Evolutionary conservation across 1,139 yeast genomes (phyloP).

Genomic region (Yamadazyma pseudoaaseri): DNA sequence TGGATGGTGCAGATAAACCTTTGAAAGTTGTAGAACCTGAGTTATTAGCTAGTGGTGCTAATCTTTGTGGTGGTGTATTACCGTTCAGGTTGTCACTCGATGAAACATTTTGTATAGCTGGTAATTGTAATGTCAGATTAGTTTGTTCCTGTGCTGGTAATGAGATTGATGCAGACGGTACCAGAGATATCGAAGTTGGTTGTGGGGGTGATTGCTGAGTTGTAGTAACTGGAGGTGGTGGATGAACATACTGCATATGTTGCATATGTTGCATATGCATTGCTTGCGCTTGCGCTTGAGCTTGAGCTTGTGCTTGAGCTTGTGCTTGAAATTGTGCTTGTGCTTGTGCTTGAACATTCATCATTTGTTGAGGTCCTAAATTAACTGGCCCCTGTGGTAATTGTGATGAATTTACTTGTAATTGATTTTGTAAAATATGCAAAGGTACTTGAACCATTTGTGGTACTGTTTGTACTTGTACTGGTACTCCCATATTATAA

Average conservation of each 20-base stretch:
- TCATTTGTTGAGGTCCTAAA: conserved; percentile 12
- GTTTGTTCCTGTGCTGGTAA: conserved; percentile 8
- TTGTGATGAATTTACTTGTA: conserved; percentile 9
- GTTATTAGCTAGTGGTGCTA: conserved; percentile 3
- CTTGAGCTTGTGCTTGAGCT: conserved; percentile 4
- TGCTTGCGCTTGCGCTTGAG: conserved; percentile 8
- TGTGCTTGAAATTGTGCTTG: conserved; percentile 6
- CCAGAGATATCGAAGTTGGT: too few species aligned
- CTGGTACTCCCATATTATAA: conserved; percentile 17
- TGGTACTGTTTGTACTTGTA: conserved; percentile 18
- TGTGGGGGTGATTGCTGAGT: conserved; percentile 10
- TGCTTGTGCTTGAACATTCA: conserved; percentile 10
- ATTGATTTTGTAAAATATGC: conserved; percentile 14
- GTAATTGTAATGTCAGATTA: conserved; percentile 9
- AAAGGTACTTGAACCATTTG: conserved; percentile 19
- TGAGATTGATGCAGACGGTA: too few species aligned
- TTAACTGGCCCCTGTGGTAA: conserved; percentile 8
- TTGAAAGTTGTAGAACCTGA: conserved; percentile 1
- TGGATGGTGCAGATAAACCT: conserved; percentile 11
- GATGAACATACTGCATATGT: conserved; percentile 6
- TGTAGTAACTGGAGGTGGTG: conserved; percentile 8
- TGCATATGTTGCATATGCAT: conserved; percentile 5
- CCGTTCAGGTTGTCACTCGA: conserved; percentile 8
- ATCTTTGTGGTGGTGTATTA: conserved; percentile 10
- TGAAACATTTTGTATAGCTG: conserved; percentile 3